phyloP scores from a whole-genome alignment of 106 monocot species.

The Dioscorea zingiberensis region DNA sequence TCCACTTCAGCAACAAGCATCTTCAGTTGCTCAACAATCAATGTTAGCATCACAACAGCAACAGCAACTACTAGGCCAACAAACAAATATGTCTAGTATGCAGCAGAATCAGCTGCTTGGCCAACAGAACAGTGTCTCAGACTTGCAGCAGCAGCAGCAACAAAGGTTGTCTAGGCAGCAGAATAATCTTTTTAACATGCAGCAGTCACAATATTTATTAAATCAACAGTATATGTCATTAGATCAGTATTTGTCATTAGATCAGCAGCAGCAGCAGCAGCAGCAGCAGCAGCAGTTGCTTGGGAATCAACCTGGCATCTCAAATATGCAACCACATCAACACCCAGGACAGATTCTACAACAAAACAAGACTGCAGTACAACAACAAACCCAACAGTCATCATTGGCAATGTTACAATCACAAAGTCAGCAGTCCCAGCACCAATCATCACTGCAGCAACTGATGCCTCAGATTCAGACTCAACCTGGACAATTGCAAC shows the following conservation, averaged over 20 bases:
- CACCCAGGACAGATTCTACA: constrained; percentile 48
- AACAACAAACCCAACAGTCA: constrained; percentile 42
- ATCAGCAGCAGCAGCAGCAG: constrained; percentile 30
- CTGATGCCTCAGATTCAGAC: constrained; percentile 49
- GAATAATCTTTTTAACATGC: constrained; percentile 60
- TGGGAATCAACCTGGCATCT: constrained; percentile 24
- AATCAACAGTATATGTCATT: constrained; percentile 48
- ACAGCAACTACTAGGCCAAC: constrained; percentile 45
- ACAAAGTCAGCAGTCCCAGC: constrained; percentile 49
- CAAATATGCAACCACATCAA: constrained; percentile 37
- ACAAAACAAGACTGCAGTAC: constrained; percentile 35
- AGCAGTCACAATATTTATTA: constrained; percentile 54
- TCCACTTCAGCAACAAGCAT: constrained; percentile 42
- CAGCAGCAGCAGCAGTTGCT: constrained; percentile 38
- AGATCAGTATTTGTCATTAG: too few relatives aligned
- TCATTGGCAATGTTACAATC: constrained; percentile 39
- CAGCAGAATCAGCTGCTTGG: constrained; percentile 42
- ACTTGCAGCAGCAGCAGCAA: constrained; percentile 48
- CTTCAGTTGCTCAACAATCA: constrained; percentile 38
- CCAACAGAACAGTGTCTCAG: constrained; percentile 51
- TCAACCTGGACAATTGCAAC: constrained; percentile 54
- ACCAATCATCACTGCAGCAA: constrained; percentile 51
- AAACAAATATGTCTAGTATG: constrained; percentile 40
- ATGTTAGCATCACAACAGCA: constrained; percentile 36
- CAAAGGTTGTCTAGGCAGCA: constrained; percentile 51